These are phyloP conservation scores for Kwoniella sp. DNA, from an alignment of 768 basidiomycete species.

Conservation along the genomic window DNA sequence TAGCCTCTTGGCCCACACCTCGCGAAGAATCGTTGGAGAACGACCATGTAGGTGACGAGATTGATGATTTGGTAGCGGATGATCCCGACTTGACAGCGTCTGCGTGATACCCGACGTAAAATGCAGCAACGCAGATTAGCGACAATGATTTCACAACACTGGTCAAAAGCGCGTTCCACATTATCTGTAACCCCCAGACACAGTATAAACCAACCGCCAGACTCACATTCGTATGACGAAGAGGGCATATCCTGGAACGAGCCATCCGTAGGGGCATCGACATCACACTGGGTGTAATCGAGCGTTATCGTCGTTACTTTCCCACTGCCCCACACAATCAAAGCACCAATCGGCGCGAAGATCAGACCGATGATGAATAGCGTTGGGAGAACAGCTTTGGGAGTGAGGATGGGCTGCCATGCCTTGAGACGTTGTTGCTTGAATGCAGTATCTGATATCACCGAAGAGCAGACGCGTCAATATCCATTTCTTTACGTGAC, in stretches of 20 bases:
- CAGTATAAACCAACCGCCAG: too few species aligned
- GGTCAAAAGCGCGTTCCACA: too few species aligned
- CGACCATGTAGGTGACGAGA: slow-evolving; percentile 69
- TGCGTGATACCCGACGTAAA: slow-evolving; percentile 21
- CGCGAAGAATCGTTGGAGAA: slow-evolving; percentile 63
- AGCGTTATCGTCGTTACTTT: slow-evolving; percentile 89
- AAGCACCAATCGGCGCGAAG: slow-evolving; percentile 93
- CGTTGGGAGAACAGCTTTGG: slow-evolving; percentile 94
- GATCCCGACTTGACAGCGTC: slow-evolving; percentile 57
- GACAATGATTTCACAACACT: too few species aligned
- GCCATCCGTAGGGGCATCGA: slow-evolving; percentile 59
- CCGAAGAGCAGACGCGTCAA: background rate
- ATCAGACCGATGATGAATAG: slow-evolving; percentile 91
- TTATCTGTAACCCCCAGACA: too few species aligned
- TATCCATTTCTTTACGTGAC: too few species aligned
- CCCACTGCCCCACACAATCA: slow-evolving; percentile 87
- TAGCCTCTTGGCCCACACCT: slow-evolving; percentile 59
- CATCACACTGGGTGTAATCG: slow-evolving; percentile 92
- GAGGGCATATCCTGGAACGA: slow-evolving; percentile 63
- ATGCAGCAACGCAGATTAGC: too few species aligned
- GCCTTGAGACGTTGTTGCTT: slow-evolving; percentile 99
- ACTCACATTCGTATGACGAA: slow-evolving; percentile 51
- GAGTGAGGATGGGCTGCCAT: slow-evolving; percentile 99
- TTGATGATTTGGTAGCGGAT: slow-evolving; percentile 54
- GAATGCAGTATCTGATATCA: slow-evolving; percentile 87